Evolutionary conservation across 345 rosid genomes (phyloP).

Genomic region (Gossypium mustelinum): DNA sequence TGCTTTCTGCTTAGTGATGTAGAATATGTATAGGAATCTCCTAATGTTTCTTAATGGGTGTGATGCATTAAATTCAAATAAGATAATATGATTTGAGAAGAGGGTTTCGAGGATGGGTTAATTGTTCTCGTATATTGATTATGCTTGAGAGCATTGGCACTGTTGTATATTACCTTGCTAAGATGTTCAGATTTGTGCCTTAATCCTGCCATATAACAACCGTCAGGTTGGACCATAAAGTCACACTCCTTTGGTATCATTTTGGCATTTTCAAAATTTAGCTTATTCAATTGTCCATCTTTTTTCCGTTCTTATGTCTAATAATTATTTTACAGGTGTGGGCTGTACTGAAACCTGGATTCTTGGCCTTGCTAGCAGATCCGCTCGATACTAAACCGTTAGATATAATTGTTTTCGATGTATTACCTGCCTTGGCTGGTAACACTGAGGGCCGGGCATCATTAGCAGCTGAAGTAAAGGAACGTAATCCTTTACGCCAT

Average conservation of each 20-base stretch:
- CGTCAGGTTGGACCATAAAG: not conserved
- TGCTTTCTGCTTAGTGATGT: not conserved
- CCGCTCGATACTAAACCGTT: slow-evolving; percentile 79
- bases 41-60: not conserved
- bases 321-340: slow-evolving; percentile 60
- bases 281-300: not conserved
- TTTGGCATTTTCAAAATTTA: not conserved
- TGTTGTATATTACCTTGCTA: not conserved
- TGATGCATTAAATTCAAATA: not conserved
- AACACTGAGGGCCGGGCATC: slow-evolving; percentile 71
- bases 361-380: slow-evolving; percentile 85
- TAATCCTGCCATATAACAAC: not conserved
- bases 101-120: slow-evolving; percentile 1
- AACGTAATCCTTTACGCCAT: slow-evolving; percentile 89
- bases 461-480: slow-evolving; percentile 81
- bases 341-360: slow-evolving; percentile 98
- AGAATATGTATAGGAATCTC: not conserved
- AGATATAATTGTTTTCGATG: slow-evolving; percentile 91
- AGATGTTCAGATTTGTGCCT: not conserved
- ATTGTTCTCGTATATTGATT: not conserved
- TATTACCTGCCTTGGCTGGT: slow-evolving; percentile 84
- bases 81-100: not conserved
- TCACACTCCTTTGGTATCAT: not conserved
- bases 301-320: not conserved
- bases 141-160: not conserved